Conservation (phyloP, 2,329 filamentous ascomycete genomes). For the Talaromyces pinophilus region DNA sequence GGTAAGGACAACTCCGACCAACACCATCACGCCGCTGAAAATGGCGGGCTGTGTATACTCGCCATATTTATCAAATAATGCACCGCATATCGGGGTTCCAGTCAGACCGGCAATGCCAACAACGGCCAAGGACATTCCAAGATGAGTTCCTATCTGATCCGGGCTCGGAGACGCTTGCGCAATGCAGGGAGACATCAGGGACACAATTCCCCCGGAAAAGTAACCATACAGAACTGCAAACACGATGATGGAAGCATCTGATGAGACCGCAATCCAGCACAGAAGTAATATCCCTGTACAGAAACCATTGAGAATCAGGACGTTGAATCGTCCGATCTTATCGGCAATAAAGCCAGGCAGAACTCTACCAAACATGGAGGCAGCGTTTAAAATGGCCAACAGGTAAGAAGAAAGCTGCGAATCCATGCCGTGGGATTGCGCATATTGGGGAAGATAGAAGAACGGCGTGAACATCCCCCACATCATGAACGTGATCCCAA, state of each 20-base stretch:
- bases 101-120: slow-evolving; percentile 55
- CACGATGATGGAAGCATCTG: slow-evolving; percentile 41
- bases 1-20: slow-evolving; percentile 29
- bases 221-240: slow-evolving; percentile 53
- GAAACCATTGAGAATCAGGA: slow-evolving; percentile 46
- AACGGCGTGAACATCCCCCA: slow-evolving; percentile 35
- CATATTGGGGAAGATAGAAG: slow-evolving; percentile 37
- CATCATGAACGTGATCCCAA: slow-evolving; percentile 29
- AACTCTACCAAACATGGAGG: slow-evolving; percentile 39
- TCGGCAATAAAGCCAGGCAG: slow-evolving; percentile 38
- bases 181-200: slow-evolving; percentile 40
- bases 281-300: slow-evolving; percentile 46
- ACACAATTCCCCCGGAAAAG: slow-evolving; percentile 54
- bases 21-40: slow-evolving; percentile 35
- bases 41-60: slow-evolving; percentile 41
- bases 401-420: slow-evolving; percentile 31
- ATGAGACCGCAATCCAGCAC: slow-evolving; percentile 46
- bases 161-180: slow-evolving; percentile 44
- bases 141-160: slow-evolving; percentile 58
- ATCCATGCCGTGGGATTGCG: slow-evolving; percentile 28
- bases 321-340: slow-evolving; percentile 56
- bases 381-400: slow-evolving; percentile 36
- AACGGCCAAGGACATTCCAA: slow-evolving; percentile 58
- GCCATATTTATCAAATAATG: slow-evolving; percentile 50
- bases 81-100: slow-evolving; percentile 59